Percentiles rank a stretch among this genome's conserved stretches.
These are phyloP conservation scores for Fonsecaea erecta DNA, from an alignment of 2,329 filamentous ascomycete species.

Conservation along the genomic window DNA sequence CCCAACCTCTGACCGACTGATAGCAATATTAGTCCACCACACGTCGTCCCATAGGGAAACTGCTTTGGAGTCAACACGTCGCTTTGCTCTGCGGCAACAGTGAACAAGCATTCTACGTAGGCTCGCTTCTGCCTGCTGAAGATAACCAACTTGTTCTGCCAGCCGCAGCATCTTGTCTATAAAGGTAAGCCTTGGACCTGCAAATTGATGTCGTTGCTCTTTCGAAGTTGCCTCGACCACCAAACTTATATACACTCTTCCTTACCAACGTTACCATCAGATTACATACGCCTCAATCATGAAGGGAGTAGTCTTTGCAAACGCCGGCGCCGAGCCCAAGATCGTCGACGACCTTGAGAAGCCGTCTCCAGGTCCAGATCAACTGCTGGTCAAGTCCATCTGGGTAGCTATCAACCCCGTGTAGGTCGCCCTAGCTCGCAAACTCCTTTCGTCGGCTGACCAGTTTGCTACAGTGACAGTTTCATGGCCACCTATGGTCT, in stretches of 20 bases:
- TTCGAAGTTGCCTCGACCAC: background rate
- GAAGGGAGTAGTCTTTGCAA: conserved; percentile 32
- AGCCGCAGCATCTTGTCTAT: background rate
- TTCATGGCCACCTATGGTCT: conserved; percentile 39
- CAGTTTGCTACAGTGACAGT: conserved; percentile 35
- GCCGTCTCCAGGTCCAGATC: conserved; percentile 38
- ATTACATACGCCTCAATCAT: conserved; percentile 11
- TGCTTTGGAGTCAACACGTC: background rate
- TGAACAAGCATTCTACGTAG: background rate
- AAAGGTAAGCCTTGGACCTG: background rate
- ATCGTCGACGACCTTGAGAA: conserved; percentile 35
- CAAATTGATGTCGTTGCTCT: background rate
- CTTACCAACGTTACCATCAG: background rate
- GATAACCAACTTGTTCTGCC: background rate
- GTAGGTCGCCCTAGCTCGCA: conserved; percentile 31
- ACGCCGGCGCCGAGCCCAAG: conserved; percentile 29
- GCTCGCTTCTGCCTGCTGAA: background rate
- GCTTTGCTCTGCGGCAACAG: background rate
- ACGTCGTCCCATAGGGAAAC: background rate
- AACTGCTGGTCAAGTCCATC: conserved; percentile 43
- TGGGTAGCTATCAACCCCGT: conserved; percentile 43
- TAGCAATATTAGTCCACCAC: background rate
- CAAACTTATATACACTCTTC: background rate
- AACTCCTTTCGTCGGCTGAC: conserved; percentile 10
- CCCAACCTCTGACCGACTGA: background rate